Base-by-base conservation (phyloP, 2,329 filamentous ascomycete genomes). In the Pseudovirgaria hyperparasitica region DNA sequence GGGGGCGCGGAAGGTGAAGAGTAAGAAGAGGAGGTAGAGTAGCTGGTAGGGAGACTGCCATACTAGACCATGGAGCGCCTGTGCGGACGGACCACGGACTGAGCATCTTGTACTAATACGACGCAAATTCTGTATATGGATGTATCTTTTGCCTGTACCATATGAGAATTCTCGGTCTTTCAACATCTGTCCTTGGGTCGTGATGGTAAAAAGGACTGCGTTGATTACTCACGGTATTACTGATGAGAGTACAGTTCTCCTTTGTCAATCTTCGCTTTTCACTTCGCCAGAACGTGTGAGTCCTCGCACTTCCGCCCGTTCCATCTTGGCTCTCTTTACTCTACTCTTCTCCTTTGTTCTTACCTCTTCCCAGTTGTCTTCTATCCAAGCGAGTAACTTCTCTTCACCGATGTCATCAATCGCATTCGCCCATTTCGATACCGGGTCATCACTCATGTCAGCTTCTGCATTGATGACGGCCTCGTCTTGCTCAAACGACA, bases 291-390 rank as follows among this genome's bases (percentile, higher is more conserved):
- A n/a, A n/a, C n/a, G n/a, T n/a, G n/a, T 20, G 19, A 11, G 9
- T 20, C 11, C 19, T 9, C 19, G 19, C 19, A 9, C 19, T 11
- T 9, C 22, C 12, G 12, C 21, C 11, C 27, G 7, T 15, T 25
- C 21, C 9, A 12, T 14, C 16, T 25, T 29, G n/a, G 16, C 28
- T 13, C 15, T 18, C 4, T 11, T 27, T 7, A 14, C n/a, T 19
- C 25, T 31, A 16, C 22, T 21, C 32, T 46, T 54, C 30, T 56
- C 52, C 5, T 43, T 32, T 9, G 27, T 30, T 27, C 48, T 48
- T 5, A 46, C 38, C 13, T 41, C 32, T 12, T 32, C 34, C 47
- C 48, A 55, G 23, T 55, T 41, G 19, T 37, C 20, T 16, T 27
- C 27, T 1, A 55, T 38, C 50, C 52, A 57, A 3, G 13, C 24